Percentiles rank a stretch among this genome's conserved stretches.
These are phyloP conservation scores for Exophiala dermatitidis DNA, from an alignment of 2,329 filamentous ascomycete species.

Conservation along the genomic window DNA sequence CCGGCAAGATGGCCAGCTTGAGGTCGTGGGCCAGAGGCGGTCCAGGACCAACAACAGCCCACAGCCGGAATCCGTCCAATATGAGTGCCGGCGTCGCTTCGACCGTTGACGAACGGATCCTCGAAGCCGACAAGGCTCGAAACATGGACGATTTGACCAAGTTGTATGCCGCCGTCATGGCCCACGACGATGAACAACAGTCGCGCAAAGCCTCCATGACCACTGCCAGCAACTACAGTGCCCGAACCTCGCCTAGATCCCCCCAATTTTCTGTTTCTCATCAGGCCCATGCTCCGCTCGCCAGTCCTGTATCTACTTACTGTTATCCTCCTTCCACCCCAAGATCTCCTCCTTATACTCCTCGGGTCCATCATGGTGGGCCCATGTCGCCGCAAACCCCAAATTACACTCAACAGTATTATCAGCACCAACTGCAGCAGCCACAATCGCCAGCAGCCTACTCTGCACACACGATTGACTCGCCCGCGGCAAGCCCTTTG, in stretches of 20 bases:
- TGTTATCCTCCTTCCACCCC: slow-evolving; percentile 6
- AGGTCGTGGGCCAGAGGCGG: slow-evolving; percentile 36
- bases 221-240: slow-evolving; percentile 10
- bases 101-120: slow-evolving; percentile 68
- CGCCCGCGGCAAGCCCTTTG: slow-evolving; percentile 9
- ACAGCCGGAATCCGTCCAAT: slow-evolving; percentile 38
- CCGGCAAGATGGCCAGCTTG: slow-evolving; percentile 32
- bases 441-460: no score
- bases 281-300: slow-evolving; percentile 26
- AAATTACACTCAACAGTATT: neutral
- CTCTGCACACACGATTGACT: neutral
- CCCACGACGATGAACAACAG: slow-evolving; percentile 59
- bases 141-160: slow-evolving; percentile 79
- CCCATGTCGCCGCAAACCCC: slow-evolving; percentile 16
- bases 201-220: slow-evolving; percentile 3
- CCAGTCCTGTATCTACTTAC: neutral
- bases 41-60: slow-evolving; percentile 21
- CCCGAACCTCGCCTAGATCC: slow-evolving; percentile 19
- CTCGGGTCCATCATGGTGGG: slow-evolving; percentile 1
- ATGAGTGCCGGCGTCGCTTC: slow-evolving; percentile 49
- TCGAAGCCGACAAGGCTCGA: slow-evolving; percentile 66
- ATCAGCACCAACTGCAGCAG: no score
- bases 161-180: slow-evolving; percentile 87
- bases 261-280: slow-evolving; percentile 16
- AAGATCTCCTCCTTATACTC: slow-evolving; percentile 12